These are phyloP conservation scores for Kalanchoe fedtschenkoi DNA, from an alignment of 164 flowering plant species.

Conservation along the genomic window DNA sequence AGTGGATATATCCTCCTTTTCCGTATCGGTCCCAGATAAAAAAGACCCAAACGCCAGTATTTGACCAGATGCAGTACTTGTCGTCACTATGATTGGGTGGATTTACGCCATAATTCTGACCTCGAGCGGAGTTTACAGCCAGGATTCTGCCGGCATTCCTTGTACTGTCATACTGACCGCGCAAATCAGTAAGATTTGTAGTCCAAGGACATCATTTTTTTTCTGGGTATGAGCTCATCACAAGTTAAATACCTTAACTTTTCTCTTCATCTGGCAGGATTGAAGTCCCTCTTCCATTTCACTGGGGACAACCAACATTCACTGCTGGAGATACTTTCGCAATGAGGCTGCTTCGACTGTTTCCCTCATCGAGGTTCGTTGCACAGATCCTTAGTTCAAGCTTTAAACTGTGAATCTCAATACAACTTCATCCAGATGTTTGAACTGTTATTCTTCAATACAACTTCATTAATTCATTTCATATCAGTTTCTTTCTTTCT, in stretches of 20 bases:
- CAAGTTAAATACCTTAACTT: no score
- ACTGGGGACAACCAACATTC: conserved; percentile 78
- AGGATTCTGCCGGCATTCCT: conserved; percentile 26
- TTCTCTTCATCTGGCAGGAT: conserved; percentile 55
- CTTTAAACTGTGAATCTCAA: neutral
- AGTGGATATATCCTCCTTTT: conserved; percentile 19
- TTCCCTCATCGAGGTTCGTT: conserved; percentile 67
- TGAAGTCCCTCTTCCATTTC: conserved; percentile 60
- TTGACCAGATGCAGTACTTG: conserved; percentile 42
- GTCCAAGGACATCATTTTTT: no score
- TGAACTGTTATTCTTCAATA: no score
- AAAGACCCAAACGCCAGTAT: conserved; percentile 17
- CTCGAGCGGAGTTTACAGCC: conserved; percentile 38
- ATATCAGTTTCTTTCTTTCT: no score
- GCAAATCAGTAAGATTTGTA: no score
- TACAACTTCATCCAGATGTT: neutral
- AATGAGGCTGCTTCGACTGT: conserved; percentile 67
- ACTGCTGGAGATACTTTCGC: conserved; percentile 56
- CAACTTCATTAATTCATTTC: no score
- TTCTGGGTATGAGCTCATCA: neutral
- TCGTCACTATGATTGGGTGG: conserved; percentile 47
- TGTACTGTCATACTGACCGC: conserved; percentile 57
- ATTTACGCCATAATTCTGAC: conserved; percentile 49
- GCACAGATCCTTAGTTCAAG: no score
- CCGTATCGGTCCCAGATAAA: conserved; percentile 46